phyloP scores from a whole-genome alignment of 805 yeast genomes.

The Barnettozyma salicaria region DNA sequence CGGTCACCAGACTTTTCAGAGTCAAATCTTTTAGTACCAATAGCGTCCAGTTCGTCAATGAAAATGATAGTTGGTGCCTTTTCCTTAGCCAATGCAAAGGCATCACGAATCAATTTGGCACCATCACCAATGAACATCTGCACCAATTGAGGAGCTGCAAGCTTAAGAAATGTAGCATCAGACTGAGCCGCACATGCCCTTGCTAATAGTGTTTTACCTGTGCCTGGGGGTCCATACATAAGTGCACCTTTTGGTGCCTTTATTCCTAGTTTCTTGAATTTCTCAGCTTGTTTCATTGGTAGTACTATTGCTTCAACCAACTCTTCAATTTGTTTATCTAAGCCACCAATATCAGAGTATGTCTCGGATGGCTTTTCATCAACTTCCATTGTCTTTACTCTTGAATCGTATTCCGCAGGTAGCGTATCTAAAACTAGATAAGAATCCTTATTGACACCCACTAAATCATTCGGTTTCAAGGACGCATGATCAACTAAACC shows the following conservation, averaged over 20 bases:
- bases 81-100: slow-evolving; percentile 94
- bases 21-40: slow-evolving; percentile 97
- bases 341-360: slow-evolving; percentile 95
- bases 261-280: slow-evolving; percentile 88
- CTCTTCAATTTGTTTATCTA: slow-evolving; percentile 97
- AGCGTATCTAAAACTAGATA: slow-evolving; percentile 87
- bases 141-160: slow-evolving; percentile 97
- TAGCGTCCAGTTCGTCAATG: slow-evolving; percentile 97
- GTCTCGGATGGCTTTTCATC: slow-evolving; percentile 98
- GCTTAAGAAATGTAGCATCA: slow-evolving; percentile 90
- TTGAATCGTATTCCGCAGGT: slow-evolving; percentile 95
- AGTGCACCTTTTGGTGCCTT: slow-evolving; percentile 98
- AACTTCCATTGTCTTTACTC: slow-evolving; percentile 99
- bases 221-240: slow-evolving; percentile 99
- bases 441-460: slow-evolving; percentile 96
- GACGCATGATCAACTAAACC: slow-evolving; percentile 89
- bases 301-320: slow-evolving; percentile 96
- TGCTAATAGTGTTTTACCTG: slow-evolving; percentile 95
- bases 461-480: slow-evolving; percentile 95
- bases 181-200: slow-evolving; percentile 99
- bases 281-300: slow-evolving; percentile 98
- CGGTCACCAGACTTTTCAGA: slow-evolving; percentile 97
- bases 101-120: slow-evolving; percentile 95
- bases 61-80: slow-evolving; percentile 97
- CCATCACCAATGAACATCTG: slow-evolving; percentile 99